Evolutionary conservation across 73 alveolate species (phyloP).

Genomic region (Blepharisma japonicum): DNA sequence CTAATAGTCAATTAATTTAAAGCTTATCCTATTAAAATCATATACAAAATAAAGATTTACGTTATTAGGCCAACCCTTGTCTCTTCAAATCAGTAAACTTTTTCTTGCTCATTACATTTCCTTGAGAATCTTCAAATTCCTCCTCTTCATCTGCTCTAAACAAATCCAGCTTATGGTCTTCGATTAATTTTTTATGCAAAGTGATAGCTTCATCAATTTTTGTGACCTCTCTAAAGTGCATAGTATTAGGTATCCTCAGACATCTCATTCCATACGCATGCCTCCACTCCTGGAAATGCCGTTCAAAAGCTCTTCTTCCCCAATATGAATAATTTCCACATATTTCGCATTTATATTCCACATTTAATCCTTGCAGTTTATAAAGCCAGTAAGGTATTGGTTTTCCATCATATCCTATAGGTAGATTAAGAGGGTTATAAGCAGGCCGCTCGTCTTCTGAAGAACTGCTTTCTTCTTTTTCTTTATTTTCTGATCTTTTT

Average conservation of each 20-base stretch:
- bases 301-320: constrained; percentile 98
- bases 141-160: constrained; percentile 96
- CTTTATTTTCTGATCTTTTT: constrained; percentile 44
- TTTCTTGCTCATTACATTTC: constrained; percentile 84
- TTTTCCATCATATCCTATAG: constrained; percentile 99
- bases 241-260: constrained; percentile 98
- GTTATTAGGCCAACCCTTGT: not conserved
- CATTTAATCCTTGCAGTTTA: constrained; percentile 97
- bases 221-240: constrained; percentile 98
- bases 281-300: constrained; percentile 99
- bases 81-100: constrained; percentile 4
- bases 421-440: constrained; percentile 96
- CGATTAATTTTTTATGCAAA: constrained; percentile 92
- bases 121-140: constrained; percentile 94
- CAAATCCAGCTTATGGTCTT: constrained; percentile 86
- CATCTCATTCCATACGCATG: constrained; percentile 99
- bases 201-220: constrained; percentile 97
- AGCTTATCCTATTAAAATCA: too few species aligned
- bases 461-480: constrained; percentile 63
- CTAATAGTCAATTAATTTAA: too few species aligned
- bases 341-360: constrained; percentile 98
- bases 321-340: constrained; percentile 99
- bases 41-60: too few species aligned
- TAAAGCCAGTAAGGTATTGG: constrained; percentile 99
- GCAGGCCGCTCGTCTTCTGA: constrained; percentile 83